A percentile compares a stretch with the other conserved stretches of the same genome.
These are phyloP conservation scores for Stachybotrys chartarum DNA, from an alignment of 2,329 filamentous ascomycete genomes.

Conservation along the genomic window DNA sequence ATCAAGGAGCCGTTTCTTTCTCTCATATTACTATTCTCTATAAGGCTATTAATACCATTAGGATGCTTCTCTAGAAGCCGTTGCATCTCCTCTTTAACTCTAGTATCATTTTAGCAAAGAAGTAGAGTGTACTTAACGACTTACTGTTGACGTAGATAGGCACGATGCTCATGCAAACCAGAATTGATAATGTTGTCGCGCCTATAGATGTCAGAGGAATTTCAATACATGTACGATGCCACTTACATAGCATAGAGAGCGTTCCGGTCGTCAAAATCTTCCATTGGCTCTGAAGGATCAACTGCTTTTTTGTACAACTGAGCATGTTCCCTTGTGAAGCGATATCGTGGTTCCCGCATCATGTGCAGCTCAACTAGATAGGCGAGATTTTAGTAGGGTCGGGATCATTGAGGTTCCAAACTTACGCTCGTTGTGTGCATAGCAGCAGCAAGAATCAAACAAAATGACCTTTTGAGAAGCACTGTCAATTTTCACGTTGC, in stretches of 20 bases:
- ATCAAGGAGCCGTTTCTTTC: no score
- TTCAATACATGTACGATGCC: neutral
- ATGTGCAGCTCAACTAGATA: slow-evolving; percentile 2
- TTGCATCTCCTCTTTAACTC: slow-evolving; percentile 8
- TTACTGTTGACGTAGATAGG: slow-evolving; percentile 3
- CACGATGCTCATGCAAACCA: neutral
- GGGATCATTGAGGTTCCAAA: neutral
- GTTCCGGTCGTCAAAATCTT: slow-evolving; percentile 21
- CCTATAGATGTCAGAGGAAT: neutral
- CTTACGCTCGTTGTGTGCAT: slow-evolving; percentile 1
- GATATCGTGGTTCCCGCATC: slow-evolving; percentile 3
- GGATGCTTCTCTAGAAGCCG: slow-evolving; percentile 8
- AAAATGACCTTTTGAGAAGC: neutral
- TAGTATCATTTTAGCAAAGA: slow-evolving; percentile 1
- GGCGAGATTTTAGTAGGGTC: neutral
- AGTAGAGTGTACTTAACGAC: neutral
- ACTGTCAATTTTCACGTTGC: neutral
- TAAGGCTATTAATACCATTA: slow-evolving; percentile 7
- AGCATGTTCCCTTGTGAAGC: neutral
- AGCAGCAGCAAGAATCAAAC: neutral
- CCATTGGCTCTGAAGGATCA: slow-evolving; percentile 15
- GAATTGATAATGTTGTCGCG: slow-evolving; percentile 3
- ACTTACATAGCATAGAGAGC: slow-evolving; percentile 18
- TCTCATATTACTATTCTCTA: no score
- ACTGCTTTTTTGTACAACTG: neutral